Conservation (phyloP, 108 stramenopile species). For the Nannochloropsis gaditana region DNA sequence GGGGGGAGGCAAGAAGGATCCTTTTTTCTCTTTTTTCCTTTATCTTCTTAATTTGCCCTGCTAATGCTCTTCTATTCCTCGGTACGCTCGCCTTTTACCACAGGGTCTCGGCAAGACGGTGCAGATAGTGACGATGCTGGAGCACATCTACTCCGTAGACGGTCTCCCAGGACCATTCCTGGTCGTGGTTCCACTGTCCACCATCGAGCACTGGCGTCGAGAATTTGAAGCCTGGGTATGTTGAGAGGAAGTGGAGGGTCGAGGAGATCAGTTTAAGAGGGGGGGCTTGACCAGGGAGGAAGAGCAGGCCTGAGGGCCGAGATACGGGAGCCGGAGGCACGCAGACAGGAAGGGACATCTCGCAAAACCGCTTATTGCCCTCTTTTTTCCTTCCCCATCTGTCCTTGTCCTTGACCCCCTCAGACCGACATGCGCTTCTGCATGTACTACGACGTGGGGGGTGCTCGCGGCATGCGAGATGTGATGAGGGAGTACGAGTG, state of each 20-base stretch:
- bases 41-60: neutral
- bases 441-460: slow-evolving; percentile 88
- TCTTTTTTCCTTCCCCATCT: neutral
- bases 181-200: slow-evolving; percentile 89
- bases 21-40: neutral
- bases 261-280: neutral
- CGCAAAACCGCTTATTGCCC: neutral
- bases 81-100: neutral
- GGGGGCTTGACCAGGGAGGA: neutral
- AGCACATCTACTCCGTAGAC: slow-evolving; percentile 84
- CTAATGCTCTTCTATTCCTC: neutral
- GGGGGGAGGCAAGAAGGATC: neutral
- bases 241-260: neutral
- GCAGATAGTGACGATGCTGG: slow-evolving; percentile 87
- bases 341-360: too few relatives aligned
- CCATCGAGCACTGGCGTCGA: slow-evolving; percentile 96
- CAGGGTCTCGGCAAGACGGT: slow-evolving; percentile 64
- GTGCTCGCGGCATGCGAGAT: slow-evolving; percentile 80
- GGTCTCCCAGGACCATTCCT: slow-evolving; percentile 84
- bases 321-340: too few relatives aligned
- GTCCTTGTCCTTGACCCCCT: slow-evolving; percentile 45
- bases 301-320: too few relatives aligned
- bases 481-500: slow-evolving; percentile 93
- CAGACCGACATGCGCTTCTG: slow-evolving; percentile 95
- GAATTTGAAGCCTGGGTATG: slow-evolving; percentile 61